phyloP scores from a whole-genome alignment of 2,329 filamentous ascomycete species.

The Chaetothyriales sp. region DNA sequence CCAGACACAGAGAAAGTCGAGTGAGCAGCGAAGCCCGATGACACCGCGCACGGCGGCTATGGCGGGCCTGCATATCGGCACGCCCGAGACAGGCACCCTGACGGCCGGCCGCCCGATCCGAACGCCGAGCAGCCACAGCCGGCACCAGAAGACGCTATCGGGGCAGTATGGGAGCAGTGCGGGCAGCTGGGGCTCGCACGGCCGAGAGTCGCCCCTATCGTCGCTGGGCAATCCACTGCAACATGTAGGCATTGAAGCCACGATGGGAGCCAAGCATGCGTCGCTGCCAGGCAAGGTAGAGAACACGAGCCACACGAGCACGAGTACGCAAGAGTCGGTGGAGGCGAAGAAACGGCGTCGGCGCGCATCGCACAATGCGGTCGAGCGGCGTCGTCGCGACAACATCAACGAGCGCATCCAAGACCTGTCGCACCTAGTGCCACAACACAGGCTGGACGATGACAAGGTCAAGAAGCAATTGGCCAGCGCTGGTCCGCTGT shows the following conservation, averaged over 20 bases:
- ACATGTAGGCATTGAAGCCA: constrained; percentile 69
- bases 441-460: constrained; percentile 81
- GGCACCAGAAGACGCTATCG: constrained; percentile 71
- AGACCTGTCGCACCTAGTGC: constrained; percentile 84
- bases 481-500: constrained; percentile 78
- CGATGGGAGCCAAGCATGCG: constrained; percentile 72
- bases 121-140: constrained; percentile 42
- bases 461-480: constrained; percentile 94
- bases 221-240: constrained; percentile 47
- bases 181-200: constrained; percentile 68
- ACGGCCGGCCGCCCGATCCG: constrained; percentile 59
- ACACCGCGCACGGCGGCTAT: constrained; percentile 74
- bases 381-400: constrained; percentile 84
- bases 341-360: constrained; percentile 86
- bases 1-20: constrained; percentile 58
- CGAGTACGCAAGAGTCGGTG: constrained; percentile 55
- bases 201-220: constrained; percentile 65
- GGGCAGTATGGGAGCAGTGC: constrained; percentile 82
- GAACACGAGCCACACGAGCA: constrained; percentile 22
- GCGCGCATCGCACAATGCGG: constrained; percentile 87
- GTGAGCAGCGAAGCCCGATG: constrained; percentile 62
- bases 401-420: constrained; percentile 99
- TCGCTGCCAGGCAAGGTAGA: constrained; percentile 81
- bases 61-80: constrained; percentile 54
- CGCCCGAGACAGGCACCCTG: constrained; percentile 57